Conservation (phyloP, 306 rosid genomes). For the Trifolium pratense region DNA sequence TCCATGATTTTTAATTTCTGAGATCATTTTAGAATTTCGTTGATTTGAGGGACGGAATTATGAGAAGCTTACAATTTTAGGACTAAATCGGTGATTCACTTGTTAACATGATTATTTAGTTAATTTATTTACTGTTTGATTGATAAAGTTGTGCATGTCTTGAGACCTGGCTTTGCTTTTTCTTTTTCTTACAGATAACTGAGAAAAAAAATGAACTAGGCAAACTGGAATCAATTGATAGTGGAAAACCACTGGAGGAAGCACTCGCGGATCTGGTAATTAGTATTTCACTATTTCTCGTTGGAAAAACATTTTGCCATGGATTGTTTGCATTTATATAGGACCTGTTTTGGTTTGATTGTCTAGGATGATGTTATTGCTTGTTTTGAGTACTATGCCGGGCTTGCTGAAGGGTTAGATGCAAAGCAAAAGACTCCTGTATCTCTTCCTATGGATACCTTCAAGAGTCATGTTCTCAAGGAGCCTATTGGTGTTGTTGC, state of each 20-base stretch:
- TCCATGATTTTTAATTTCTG: background rate
- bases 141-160: slow-evolving; percentile 20
- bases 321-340: slow-evolving; percentile 1
- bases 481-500: slow-evolving; percentile 94
- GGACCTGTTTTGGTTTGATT: background rate
- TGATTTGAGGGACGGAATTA: background rate
- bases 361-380: slow-evolving; percentile 89
- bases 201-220: slow-evolving; percentile 70
- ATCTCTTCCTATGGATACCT: slow-evolving; percentile 84
- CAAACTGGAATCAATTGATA: slow-evolving; percentile 78
- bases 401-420: slow-evolving; percentile 92
- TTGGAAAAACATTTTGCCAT: slow-evolving; percentile 10
- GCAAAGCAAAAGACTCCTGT: slow-evolving; percentile 77
- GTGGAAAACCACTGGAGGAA: slow-evolving; percentile 94
- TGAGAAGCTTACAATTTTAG: background rate
- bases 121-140: background rate
- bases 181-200: slow-evolving; percentile 52
- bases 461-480: slow-evolving; percentile 71
- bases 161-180: slow-evolving; percentile 10
- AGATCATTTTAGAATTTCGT: background rate
- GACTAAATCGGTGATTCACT: background rate
- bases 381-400: slow-evolving; percentile 96
- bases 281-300: slow-evolving; percentile 25
- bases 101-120: background rate
- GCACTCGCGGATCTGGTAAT: slow-evolving; percentile 78